Evolutionary conservation across 768 basidiomycete genomes (phyloP), one percentile per base, ranked within the genome.

Genomic region (Agaricus subrufescens): DNA sequence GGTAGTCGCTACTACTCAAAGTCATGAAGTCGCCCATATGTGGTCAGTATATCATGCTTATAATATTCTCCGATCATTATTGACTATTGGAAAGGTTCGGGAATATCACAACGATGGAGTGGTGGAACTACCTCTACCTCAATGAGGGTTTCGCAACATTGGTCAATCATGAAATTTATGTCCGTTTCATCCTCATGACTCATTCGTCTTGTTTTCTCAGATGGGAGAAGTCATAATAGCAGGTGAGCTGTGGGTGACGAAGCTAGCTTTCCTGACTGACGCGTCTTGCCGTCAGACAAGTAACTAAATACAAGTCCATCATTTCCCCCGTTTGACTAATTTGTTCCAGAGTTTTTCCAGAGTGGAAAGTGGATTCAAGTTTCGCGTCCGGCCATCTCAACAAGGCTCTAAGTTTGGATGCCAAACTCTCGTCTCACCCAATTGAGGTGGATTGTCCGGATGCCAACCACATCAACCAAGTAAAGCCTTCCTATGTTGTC

Each of bases 391-490:
- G 75, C 14, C 84, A 92, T 66, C 75, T 95, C 42, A 81, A 83
- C 54, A 73, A 77, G n/a, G 95, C 95, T 12, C 79, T 98, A 27
- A 71, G 73, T 34, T 80, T 96, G 46, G 96, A 98, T 65, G 81
- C 92, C 2, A 91, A 92, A 65, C 72, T 84, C 8, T 92, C 91
- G 23, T 93, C 91, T 10, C 95, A 98, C 68, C 90, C 96, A 1
- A 89, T 98, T 62, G 92, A 98, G 68, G 91, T 96, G 27, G 86
- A 88, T 12, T 92, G 89, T 66, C 89, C 87, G 0, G 91, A 95
- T 66, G 88, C 91, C 7, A 87, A 89, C 64, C 80, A 87, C 62
- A 91, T 94, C 65, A 88, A 87, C 63, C 87, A 88, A 75, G 85
- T 85, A 46, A 46, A 62, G 56, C 50, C 44, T 23, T 25, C 31